phyloP scores from a whole-genome alignment of 2,329 filamentous ascomycete genomes.

The Zarea fungicola region DNA sequence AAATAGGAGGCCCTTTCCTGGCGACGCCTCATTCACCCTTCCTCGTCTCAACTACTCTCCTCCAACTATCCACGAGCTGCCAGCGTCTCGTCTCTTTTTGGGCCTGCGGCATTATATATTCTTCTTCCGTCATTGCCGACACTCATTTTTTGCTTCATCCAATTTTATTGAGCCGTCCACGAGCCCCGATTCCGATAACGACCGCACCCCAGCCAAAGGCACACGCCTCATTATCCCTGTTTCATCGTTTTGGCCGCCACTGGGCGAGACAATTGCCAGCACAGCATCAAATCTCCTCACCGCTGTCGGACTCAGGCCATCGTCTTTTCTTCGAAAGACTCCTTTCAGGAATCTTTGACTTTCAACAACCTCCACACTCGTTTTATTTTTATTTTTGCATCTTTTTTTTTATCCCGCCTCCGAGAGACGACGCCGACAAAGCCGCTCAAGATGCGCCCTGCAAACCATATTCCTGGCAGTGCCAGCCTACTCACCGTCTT shows the following conservation, averaged over 20 bases:
- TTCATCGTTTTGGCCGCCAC: background rate
- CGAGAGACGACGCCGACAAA: too few species aligned
- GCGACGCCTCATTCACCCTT: background rate
- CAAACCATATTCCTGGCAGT: background rate
- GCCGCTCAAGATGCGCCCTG: constrained; percentile 1
- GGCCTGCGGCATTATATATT: background rate
- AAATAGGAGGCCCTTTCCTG: background rate
- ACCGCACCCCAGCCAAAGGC: background rate
- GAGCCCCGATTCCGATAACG: background rate
- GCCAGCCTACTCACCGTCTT: constrained; percentile 6
- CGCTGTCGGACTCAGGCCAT: background rate
- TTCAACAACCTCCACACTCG: background rate
- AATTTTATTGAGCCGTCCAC: background rate
- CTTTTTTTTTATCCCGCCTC: background rate
- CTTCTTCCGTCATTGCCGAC: background rate
- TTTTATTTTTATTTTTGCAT: background rate
- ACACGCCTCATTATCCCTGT: too few species aligned
- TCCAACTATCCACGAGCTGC: background rate
- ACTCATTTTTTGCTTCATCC: background rate
- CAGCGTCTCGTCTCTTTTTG: background rate
- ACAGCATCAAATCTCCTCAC: background rate
- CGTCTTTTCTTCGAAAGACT: background rate
- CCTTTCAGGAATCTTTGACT: background rate
- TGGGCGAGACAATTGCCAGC: background rate
- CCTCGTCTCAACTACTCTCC: background rate